Conservation (phyloP, 257 asterid genomes). For the Nicotiana paniculata region DNA sequence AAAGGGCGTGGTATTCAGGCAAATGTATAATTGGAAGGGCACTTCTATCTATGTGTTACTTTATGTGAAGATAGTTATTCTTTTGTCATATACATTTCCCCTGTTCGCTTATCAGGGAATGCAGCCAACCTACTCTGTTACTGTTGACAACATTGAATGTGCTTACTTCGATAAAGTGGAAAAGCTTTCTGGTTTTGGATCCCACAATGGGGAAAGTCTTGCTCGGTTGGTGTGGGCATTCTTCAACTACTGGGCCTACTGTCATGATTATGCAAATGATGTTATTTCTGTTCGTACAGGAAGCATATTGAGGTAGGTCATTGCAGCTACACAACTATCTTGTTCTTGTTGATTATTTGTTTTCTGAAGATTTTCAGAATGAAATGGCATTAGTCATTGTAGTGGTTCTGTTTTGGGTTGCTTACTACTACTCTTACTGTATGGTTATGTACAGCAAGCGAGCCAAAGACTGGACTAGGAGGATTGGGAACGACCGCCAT, state of each 20-base stretch:
- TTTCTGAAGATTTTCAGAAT: neutral
- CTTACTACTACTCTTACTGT: neutral
- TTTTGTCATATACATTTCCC: neutral
- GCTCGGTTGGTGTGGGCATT: constrained; percentile 74
- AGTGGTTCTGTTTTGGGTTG: neutral
- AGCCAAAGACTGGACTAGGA: constrained; percentile 85
- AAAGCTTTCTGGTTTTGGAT: constrained; percentile 54
- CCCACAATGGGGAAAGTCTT: constrained; percentile 57
- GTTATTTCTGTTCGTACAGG: constrained; percentile 89
- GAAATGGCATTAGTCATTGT: neutral
- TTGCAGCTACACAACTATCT: neutral
- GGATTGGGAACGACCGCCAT: constrained; percentile 91
- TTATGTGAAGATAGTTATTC: neutral
- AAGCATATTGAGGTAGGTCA: constrained; percentile 55
- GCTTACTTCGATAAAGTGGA: constrained; percentile 82
- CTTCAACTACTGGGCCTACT: constrained; percentile 90
- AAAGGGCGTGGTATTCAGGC: neutral
- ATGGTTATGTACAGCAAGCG: constrained; percentile 47
- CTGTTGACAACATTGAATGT: constrained; percentile 58
- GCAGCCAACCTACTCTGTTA: constrained; percentile 53
- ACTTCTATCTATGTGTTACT: neutral
- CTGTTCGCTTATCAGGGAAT: constrained; percentile 44
- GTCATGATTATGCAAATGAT: constrained; percentile 76
- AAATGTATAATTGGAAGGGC: neutral
- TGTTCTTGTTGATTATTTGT: neutral